phyloP scores from a whole-genome alignment of 345 rosid species.

The Camelina laxa region DNA sequence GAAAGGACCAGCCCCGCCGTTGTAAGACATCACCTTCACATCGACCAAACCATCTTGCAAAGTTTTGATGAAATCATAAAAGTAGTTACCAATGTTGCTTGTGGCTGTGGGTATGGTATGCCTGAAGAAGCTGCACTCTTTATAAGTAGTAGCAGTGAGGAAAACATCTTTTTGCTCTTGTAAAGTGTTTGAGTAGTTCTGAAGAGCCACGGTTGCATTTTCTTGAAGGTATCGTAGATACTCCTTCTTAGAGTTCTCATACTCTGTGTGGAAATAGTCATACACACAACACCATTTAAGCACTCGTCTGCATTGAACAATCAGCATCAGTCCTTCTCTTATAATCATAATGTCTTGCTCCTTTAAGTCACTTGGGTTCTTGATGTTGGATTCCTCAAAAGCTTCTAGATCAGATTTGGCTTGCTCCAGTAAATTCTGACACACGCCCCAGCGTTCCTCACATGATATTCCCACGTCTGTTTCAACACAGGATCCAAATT shows the following conservation, averaged over 20 bases:
- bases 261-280: slow-evolving; percentile 18
- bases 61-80: slow-evolving; percentile 20
- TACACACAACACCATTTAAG: slow-evolving; percentile 29
- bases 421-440: not conserved
- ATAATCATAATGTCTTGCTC: slow-evolving; percentile 11
- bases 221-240: slow-evolving; percentile 13
- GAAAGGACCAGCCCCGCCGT: not conserved
- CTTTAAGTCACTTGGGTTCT: not conserved
- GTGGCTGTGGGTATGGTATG: not conserved
- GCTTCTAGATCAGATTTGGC: not conserved
- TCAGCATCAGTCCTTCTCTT: slow-evolving; percentile 8
- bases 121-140: not conserved
- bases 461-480: not conserved
- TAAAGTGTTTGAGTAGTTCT: not conserved
- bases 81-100: slow-evolving; percentile 34
- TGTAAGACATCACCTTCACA: slow-evolving; percentile 34
- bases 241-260: slow-evolving; percentile 23
- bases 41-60: slow-evolving; percentile 28
- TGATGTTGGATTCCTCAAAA: not conserved
- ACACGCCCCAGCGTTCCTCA: not conserved
- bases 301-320: slow-evolving; percentile 19
- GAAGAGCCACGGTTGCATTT: not conserved
- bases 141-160: not conserved
- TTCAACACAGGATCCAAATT: not conserved
- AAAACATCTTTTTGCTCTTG: not conserved